These are phyloP conservation scores for Trametes polyzona DNA, from an alignment of 1,284 basidiomycete genomes.

Conservation along the genomic window DNA sequence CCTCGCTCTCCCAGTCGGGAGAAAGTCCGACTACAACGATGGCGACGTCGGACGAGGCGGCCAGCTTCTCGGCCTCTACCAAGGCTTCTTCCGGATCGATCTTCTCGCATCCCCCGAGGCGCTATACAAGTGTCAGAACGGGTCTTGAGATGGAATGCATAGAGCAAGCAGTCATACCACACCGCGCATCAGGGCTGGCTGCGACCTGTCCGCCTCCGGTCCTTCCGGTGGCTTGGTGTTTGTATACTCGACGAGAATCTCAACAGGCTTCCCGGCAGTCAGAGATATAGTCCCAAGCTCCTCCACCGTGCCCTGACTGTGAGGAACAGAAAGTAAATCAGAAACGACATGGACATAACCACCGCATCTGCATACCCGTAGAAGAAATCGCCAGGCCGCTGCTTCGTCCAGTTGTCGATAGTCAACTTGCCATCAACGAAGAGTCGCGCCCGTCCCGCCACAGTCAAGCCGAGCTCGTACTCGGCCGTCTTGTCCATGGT, in stretches of 20 bases:
- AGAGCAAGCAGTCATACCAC: slow-evolving; percentile 60
- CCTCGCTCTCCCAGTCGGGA: slow-evolving; percentile 73
- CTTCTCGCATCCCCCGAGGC: slow-evolving; percentile 68
- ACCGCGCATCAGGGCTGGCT: slow-evolving; percentile 69
- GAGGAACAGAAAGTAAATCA: neutral
- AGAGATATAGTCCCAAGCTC: slow-evolving; percentile 56
- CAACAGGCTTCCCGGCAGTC: slow-evolving; percentile 47
- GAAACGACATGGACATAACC: neutral
- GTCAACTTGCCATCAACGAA: slow-evolving; percentile 64
- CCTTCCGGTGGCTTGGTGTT: slow-evolving; percentile 57
- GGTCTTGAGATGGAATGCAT: no score
- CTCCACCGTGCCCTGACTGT: slow-evolving; percentile 63
- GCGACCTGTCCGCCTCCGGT: slow-evolving; percentile 52
- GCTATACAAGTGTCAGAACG: no score
- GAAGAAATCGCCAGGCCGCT: slow-evolving; percentile 69
- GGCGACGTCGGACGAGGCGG: slow-evolving; percentile 58
- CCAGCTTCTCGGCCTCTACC: slow-evolving; percentile 60
- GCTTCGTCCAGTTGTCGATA: slow-evolving; percentile 73
- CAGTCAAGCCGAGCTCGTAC: slow-evolving; percentile 75
- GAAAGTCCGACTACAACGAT: slow-evolving; percentile 68
- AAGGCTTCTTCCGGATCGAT: slow-evolving; percentile 64
- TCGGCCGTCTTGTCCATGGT: slow-evolving; percentile 51
- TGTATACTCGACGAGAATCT: slow-evolving; percentile 64
- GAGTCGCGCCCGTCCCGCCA: slow-evolving; percentile 70
- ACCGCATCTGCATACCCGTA: slow-evolving; percentile 51